Base-by-base conservation (phyloP, 805 yeast species). In the Ogataea populi-albae region DNA sequence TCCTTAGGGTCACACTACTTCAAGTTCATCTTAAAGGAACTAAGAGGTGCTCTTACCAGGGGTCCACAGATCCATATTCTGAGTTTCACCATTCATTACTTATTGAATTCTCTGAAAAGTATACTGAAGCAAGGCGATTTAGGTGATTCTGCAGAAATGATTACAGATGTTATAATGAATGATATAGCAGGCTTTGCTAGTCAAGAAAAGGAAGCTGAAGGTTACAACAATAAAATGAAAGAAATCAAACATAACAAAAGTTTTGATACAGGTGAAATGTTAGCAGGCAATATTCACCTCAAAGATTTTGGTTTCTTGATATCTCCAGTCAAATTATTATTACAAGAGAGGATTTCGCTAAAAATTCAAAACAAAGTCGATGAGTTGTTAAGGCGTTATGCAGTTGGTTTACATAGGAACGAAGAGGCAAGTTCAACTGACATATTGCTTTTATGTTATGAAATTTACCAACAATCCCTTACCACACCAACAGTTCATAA, bases 51-150 rank as follows among this genome's bases (percentile, higher is more conserved):
- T 0, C 67, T 91, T 35, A 72, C 81, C 4, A 71, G 94, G 54
- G 98, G 98, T 17, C 86, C 96, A 10, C 98, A 93, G 56, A 75
- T 88, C 35, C 98, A 93, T 61, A 87, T 93, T 40, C 73, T 93
- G 49, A 87, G 96, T 52, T 93, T 68, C 62, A 86, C 97, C 1
- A 75, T 86, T 4, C 96, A 93, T 59, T 68, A 79, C 32, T 62
- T 91, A 24, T 61, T 93, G 35, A 73, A 74, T 2, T 69, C 76
- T 6, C 62, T 85, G 46, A 41, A 47, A 4, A 43, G 41, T 5
- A 28, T 40, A 12, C 59, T 86, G 27, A 40, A 53, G 0, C 83
- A 75, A 45, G 94, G 95, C 6, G 95, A 86, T 40, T 63, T 91
- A 27, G 93, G 88, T 57, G 80, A 75, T 10, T 58, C 68, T 32